Base-by-base conservation (phyloP, 2,329 filamentous ascomycete genomes). In the Fusarium sp. region DNA sequence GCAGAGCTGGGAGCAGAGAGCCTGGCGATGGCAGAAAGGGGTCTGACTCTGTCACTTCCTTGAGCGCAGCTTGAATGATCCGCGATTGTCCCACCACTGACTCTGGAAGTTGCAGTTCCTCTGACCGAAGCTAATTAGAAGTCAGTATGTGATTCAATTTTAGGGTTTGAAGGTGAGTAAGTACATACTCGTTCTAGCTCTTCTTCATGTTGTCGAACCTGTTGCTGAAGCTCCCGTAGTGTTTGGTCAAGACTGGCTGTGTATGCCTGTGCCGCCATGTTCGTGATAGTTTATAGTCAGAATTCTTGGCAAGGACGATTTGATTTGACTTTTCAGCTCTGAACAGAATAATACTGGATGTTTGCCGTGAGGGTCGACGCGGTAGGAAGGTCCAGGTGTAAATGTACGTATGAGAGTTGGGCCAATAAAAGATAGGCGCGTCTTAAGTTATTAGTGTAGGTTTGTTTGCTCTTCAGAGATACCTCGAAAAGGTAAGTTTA, bases 1-100 rank as follows among this genome's bases (percentile, higher is more conserved):
- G 78, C 7, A 97, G 83, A 9, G 90, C 88, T 6, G 92, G 92
- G 9, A 96, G 80, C 8, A 90, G 84, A 22, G 93, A 95, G 52
- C 86, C 88, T 12, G 88, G 82, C 25, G 85, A 83, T 5, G 93
- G 92, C 24, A 95, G 81, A 72, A 89, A 89, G 11, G 91, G 90
- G 54, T 90, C 85, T 16, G 86, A 84, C 45, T 86, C 82, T 15
- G 88, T 86, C 49, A 94, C 82, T 18, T 86, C 85, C 55, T 89
- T 86, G 73, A 94, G 93, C 5, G 91, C 92, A 52, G 84, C 81
- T 73, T 88, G 90, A 75, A 94, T 84, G 42, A 88, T 80, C 38
- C 70, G 71, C 18, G 76, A 73, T 53, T 81, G 79, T 22, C 71
- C 77, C n/a, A 73, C 73, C 24, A 77, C 72, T 15, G 79, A 76